Percentiles rank a stretch among this genome's conserved stretches.
Evolutionary conservation across 192 early-diverging fungal species (phyloP).

Genomic region (Phlyctochytrium planicorne): DNA sequence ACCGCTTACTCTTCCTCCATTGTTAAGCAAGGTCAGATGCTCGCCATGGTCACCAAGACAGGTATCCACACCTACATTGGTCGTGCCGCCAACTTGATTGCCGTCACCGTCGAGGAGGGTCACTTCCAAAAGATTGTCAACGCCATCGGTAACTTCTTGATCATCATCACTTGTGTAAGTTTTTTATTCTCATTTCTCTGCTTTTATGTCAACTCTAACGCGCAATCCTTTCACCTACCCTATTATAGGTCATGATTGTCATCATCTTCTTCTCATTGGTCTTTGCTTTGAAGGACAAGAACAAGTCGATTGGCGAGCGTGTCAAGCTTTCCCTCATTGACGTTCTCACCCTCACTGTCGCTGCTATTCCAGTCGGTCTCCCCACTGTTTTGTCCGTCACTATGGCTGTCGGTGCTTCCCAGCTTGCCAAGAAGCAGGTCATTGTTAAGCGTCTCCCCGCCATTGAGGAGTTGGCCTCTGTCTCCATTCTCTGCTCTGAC

Average conservation of each 20-base stretch:
- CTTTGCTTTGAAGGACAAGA: slow-evolving; percentile 53
- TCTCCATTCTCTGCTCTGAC: slow-evolving; percentile 63
- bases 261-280: slow-evolving; percentile 67
- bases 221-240: background rate
- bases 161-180: slow-evolving; percentile 59
- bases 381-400: slow-evolving; percentile 93
- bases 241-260: slow-evolving; percentile 30
- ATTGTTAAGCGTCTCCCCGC: slow-evolving; percentile 92
- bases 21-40: slow-evolving; percentile 92
- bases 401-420: slow-evolving; percentile 89
- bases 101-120: slow-evolving; percentile 84
- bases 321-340: slow-evolving; percentile 51
- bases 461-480: slow-evolving; percentile 88
- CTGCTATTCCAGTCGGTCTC: slow-evolving; percentile 89
- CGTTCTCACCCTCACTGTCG: slow-evolving; percentile 80
- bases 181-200: background rate
- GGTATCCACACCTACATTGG: slow-evolving; percentile 93
- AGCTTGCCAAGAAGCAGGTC: slow-evolving; percentile 82
- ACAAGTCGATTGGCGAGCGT: slow-evolving; percentile 16
- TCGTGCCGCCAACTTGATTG: slow-evolving; percentile 89
- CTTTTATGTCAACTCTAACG: background rate
- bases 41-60: slow-evolving; percentile 94
- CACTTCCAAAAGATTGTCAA: slow-evolving; percentile 92
- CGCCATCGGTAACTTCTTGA: slow-evolving; percentile 87
- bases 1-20: slow-evolving; percentile 91